Conservation (phyloP, 345 rosid species). For the Aquilaria malaccensis region DNA sequence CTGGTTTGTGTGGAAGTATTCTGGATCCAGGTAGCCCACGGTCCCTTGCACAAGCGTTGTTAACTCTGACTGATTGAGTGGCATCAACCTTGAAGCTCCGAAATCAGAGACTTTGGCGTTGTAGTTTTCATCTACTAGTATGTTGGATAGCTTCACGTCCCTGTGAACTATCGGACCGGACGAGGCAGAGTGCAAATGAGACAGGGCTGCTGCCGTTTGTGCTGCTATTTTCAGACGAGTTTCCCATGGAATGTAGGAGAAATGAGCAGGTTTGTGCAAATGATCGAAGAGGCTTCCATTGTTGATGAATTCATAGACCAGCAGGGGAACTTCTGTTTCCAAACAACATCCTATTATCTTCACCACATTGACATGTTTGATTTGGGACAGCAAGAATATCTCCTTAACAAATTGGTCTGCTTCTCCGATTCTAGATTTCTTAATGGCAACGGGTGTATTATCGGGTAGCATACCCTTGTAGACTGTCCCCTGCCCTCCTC, state of each 20-base stretch:
- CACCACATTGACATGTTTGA: constrained; percentile 8
- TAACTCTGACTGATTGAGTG: constrained; percentile 21
- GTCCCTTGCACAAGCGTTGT: constrained; percentile 34
- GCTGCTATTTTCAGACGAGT: background rate
- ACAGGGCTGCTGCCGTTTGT: constrained; percentile 6
- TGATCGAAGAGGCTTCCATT: constrained; percentile 7
- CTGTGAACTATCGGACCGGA: constrained; percentile 6
- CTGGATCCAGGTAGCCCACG: constrained; percentile 40
- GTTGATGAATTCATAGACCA: constrained; percentile 6
- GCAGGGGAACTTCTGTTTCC: constrained; percentile 7
- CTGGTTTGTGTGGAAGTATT: constrained; percentile 26
- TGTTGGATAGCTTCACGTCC: constrained; percentile 8
- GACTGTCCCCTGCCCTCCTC: constrained; percentile 31
- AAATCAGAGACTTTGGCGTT: constrained; percentile 8
- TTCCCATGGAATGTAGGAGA: background rate
- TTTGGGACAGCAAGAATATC: constrained; percentile 7
- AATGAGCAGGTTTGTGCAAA: background rate
- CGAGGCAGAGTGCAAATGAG: constrained; percentile 6
- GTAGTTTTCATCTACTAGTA: constrained; percentile 8
- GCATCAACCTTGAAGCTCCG: constrained; percentile 24
- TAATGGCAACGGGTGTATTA: constrained; percentile 19
- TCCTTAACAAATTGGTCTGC: constrained; percentile 22
- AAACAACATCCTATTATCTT: constrained; percentile 8
- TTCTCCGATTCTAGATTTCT: constrained; percentile 26
- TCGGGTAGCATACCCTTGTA: constrained; percentile 27